A percentile compares a stretch with the other conserved stretches of the same genome.
Conservation (phyloP, 2,329 filamentous ascomycete genomes). For the Lasiodiplodia sp. region DNA sequence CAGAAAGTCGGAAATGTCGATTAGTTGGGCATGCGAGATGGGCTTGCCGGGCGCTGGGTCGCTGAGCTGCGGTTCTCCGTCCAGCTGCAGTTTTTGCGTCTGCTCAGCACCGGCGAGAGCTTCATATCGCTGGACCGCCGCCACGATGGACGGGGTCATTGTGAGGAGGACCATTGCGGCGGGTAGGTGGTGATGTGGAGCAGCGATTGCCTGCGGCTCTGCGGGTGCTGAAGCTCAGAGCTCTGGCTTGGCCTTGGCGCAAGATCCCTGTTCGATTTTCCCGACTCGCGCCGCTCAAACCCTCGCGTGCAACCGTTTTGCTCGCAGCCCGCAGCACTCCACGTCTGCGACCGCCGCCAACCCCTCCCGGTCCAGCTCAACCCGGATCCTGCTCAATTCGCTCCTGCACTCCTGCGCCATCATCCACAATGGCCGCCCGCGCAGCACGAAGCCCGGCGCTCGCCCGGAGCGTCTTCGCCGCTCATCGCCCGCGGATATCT, state of each 20-base stretch:
- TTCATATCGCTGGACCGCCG: conserved; percentile 59
- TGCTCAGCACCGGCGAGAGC: conserved; percentile 35
- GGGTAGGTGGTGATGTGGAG: conserved; percentile 16
- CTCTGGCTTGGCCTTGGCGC: conserved; percentile 16
- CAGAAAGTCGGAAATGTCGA: conserved; percentile 66
- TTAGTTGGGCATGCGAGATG: conserved; percentile 74
- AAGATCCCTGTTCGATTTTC: conserved; percentile 30
- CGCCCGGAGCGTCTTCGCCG: conserved; percentile 39
- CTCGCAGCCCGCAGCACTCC: conserved; percentile 24
- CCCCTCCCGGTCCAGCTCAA: conserved; percentile 18
- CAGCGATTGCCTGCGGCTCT: conserved; percentile 12
- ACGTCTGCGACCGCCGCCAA: conserved; percentile 23
- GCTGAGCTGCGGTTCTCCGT: conserved; percentile 58
- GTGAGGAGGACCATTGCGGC: conserved; percentile 75
- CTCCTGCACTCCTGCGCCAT: conserved; percentile 1
- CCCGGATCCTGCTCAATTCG: conserved; percentile 11
- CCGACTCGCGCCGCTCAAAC: conserved; percentile 22
- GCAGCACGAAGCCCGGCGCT: conserved; percentile 46
- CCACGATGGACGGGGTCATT: conserved; percentile 74
- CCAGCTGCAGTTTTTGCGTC: conserved; percentile 37
- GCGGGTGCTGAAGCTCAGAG: conserved; percentile 13
- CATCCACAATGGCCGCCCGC: conserved; percentile 37
- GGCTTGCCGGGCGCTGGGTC: conserved; percentile 67
- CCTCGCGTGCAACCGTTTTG: conserved; percentile 27
- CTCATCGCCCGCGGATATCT: conserved; percentile 32